These are phyloP conservation scores for Neodidymelliopsis sp. DNA, from an alignment of 2,329 filamentous ascomycete species.

Conservation along the genomic window DNA sequence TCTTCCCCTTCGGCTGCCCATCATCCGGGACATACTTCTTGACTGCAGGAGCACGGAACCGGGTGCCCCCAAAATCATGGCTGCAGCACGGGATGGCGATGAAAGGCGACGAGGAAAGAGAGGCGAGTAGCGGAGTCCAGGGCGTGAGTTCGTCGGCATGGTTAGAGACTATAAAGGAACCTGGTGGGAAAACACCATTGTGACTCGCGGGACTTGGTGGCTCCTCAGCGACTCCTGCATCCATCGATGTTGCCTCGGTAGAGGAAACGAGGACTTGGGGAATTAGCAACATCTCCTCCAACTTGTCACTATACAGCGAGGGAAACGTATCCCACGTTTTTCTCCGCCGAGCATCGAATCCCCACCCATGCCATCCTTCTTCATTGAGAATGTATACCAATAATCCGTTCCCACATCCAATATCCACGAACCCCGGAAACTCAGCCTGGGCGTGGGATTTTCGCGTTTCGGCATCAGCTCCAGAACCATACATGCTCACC, in stretches of 20 bases:
- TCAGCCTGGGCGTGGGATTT: slow-evolving; percentile 22
- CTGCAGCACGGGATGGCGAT: slow-evolving; percentile 96
- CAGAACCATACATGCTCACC: slow-evolving; percentile 75
- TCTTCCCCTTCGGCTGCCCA: slow-evolving; percentile 35
- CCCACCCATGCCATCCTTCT: slow-evolving; percentile 86
- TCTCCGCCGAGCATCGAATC: slow-evolving; percentile 86
- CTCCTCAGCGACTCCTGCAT: no score
- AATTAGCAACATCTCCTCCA: slow-evolving; percentile 68
- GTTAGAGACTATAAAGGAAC: slow-evolving; percentile 94
- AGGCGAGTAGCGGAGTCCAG: slow-evolving; percentile 91
- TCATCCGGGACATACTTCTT: slow-evolving; percentile 29
- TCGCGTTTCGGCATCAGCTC: not conserved
- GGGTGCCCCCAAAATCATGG: slow-evolving; percentile 78
- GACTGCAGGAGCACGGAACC: slow-evolving; percentile 67
- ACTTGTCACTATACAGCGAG: slow-evolving; percentile 53
- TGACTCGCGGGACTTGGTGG: slow-evolving; percentile 42
- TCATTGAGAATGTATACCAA: slow-evolving; percentile 81
- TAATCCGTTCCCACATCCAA: slow-evolving; percentile 94
- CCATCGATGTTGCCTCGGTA: slow-evolving; percentile 41
- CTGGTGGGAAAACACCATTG: slow-evolving; percentile 71
- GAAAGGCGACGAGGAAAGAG: slow-evolving; percentile 78
- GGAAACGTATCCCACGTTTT: slow-evolving; percentile 85
- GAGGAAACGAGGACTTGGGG: slow-evolving; percentile 55
- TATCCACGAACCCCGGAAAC: slow-evolving; percentile 93
- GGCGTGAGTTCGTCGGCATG: slow-evolving; percentile 95